Evolutionary conservation across 75 land plant genomes (phyloP).

Genomic region (Picea sitchensis): DNA sequence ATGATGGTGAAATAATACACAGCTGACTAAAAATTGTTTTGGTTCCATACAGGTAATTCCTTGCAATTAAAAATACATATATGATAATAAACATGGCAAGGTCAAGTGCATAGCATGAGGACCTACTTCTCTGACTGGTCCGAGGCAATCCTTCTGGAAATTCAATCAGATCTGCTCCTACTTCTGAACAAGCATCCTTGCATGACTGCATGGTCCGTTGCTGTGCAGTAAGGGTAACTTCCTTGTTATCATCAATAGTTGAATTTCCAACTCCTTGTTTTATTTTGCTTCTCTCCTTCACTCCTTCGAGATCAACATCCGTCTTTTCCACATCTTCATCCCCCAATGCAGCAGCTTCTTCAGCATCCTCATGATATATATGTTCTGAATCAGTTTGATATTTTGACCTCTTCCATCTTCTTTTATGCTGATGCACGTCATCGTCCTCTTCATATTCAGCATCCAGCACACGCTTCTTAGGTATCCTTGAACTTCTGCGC

Average conservation of each 20-base stretch:
- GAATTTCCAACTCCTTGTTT: slow-evolving; percentile 29
- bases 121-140: slow-evolving; percentile 56
- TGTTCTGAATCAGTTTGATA: slow-evolving; percentile 28
- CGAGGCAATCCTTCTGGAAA: slow-evolving; percentile 80
- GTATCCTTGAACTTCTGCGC: slow-evolving; percentile 22
- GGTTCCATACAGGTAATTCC: slow-evolving; percentile 62
- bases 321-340: slow-evolving; percentile 16
- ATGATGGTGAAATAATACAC: background rate
- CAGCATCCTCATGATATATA: slow-evolving; percentile 53
- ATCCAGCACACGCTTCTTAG: slow-evolving; percentile 17
- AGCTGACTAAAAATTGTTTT: slow-evolving; percentile 31
- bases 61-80: slow-evolving; percentile 65
- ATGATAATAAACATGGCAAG: slow-evolving; percentile 18
- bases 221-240: slow-evolving; percentile 68
- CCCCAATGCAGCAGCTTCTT: slow-evolving; percentile 28
- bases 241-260: slow-evolving; percentile 25
- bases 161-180: slow-evolving; percentile 44
- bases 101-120: slow-evolving; percentile 29
- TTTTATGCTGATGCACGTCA: slow-evolving; percentile 23
- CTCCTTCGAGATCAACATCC: slow-evolving; percentile 12
- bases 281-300: slow-evolving; percentile 29
- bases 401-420: slow-evolving; percentile 20
- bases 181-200: slow-evolving; percentile 43
- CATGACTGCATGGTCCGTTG: slow-evolving; percentile 72
- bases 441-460: slow-evolving; percentile 20